Base-by-base conservation (phyloP, 441 rosid genomes). In the Melastoma candidum region DNA sequence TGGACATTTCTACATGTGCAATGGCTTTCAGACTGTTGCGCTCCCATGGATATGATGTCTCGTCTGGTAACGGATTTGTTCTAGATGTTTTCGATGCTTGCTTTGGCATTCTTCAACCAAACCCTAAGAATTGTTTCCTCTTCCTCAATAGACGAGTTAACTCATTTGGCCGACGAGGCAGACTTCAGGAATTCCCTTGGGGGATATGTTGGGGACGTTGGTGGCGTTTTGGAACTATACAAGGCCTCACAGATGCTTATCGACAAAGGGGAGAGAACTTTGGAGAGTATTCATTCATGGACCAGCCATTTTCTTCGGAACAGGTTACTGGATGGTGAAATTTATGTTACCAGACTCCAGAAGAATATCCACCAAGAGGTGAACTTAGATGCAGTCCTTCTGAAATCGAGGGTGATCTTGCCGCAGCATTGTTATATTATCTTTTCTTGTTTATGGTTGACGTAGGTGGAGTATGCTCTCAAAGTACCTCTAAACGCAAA, bases 21-120 rank as follows among this genome's bases (percentile, higher is more conserved):
- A 56, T 79, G 77, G 83, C 96, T 50, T 90, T 85, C 57, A 81
- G 84, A n/a, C 44, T 85, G 48, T 61, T 78, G 51, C 74, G 82
- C 39, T 41, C 50, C 44, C 56, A 70, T 13, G 79, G 87, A 59
- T 85, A 85, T 60, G 74, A 78, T 63, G 87, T 87, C 55, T 76
- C 90, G 60, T 67, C 80, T 59, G 96, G 98, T 82, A 68, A 29
- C 39, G 7, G 6, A 29, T 29, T 63, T 44, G 41, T 61, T n/a
- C 2, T 55, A 57, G 43, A 36, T 56, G 44, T 3, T 49, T 6
- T 22, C 45, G 24, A 44, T 22, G 43, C 57, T 51, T 49, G 46
- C 36, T 60, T 66, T 51, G 25, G 44, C 49, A 54, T 9, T 51
- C 61, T 45, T 11, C 4, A 10, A 46, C 49, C 55, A 45, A 24